Conservation (phyloP, 2,329 filamentous ascomycete genomes). For the Fusarium domesticum region DNA sequence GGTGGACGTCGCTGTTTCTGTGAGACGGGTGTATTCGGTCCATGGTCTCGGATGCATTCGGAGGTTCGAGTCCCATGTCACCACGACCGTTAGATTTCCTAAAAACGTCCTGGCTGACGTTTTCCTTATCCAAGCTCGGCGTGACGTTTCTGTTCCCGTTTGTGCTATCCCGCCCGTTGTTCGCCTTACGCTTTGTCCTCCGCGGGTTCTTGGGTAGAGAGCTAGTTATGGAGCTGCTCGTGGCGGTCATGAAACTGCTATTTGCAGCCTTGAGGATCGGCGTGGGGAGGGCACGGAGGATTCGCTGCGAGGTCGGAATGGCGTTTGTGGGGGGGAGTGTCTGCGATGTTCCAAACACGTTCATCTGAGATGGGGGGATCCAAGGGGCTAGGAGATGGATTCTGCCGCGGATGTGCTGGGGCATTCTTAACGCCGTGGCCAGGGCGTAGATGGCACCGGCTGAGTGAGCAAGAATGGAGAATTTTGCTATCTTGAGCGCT, state of each 20-base stretch:
- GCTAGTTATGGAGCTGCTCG: slow-evolving; percentile 79
- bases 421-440: slow-evolving; percentile 91
- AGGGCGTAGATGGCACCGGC: slow-evolving; percentile 97
- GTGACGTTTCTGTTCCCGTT: slow-evolving; percentile 36
- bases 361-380: slow-evolving; percentile 95
- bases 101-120: slow-evolving; percentile 32
- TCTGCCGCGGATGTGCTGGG: slow-evolving; percentile 88
- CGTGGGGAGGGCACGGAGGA: slow-evolving; percentile 84
- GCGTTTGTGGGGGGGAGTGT: slow-evolving; percentile 76
- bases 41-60: slow-evolving; percentile 46
- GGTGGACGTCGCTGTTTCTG: slow-evolving; percentile 25
- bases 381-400: slow-evolving; percentile 93
- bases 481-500: slow-evolving; percentile 86
- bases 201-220: slow-evolving; percentile 67
- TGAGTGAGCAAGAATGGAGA: slow-evolving; percentile 93
- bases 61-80: slow-evolving; percentile 21
- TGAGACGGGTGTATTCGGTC: slow-evolving; percentile 42
- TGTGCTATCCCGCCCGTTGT: slow-evolving; percentile 39
- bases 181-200: slow-evolving; percentile 58
- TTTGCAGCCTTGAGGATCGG: slow-evolving; percentile 92
- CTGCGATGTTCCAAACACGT: slow-evolving; percentile 69
- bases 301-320: slow-evolving; percentile 86
- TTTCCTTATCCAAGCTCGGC: slow-evolving; percentile 50
- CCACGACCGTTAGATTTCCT: slow-evolving; percentile 27
- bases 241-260: slow-evolving; percentile 90